phyloP scores from a whole-genome alignment of 306 rosid genomes.

The Neltuma alba region DNA sequence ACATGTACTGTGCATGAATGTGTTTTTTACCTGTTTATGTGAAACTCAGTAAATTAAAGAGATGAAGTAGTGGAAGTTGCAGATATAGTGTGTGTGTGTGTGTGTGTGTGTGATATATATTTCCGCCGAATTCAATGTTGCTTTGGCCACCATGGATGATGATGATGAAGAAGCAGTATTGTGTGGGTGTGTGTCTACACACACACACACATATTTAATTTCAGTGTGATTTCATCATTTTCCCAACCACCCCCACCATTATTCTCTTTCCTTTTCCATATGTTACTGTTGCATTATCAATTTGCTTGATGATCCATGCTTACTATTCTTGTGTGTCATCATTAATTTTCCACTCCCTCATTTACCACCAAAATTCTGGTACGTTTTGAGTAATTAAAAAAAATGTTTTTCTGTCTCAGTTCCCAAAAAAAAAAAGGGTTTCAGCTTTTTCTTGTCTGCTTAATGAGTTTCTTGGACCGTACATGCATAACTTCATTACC shows the following conservation, averaged over 20 bases:
- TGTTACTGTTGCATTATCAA: conserved; percentile 35
- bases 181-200: neutral
- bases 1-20: conserved; percentile 45
- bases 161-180: neutral
- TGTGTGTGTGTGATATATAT: neutral
- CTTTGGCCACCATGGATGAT: conserved; percentile 35
- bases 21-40: neutral
- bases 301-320: conserved; percentile 34
- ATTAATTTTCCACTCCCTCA: conserved; percentile 36
- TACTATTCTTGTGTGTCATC: conserved; percentile 46
- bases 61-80: conserved; percentile 18
- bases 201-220: no score
- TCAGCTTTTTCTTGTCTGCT: neutral
- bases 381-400: neutral
- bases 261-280: conserved; percentile 35
- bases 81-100: neutral
- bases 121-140: conserved; percentile 33
- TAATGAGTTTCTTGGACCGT: neutral
- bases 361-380: neutral
- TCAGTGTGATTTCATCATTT: conserved; percentile 47
- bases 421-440: neutral
- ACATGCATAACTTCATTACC: neutral
- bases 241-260: conserved; percentile 49
- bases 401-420: neutral
- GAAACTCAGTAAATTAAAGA: neutral